phyloP scores from a whole-genome alignment of 225 moss, liverwort and hornwort genomes.

The Pleurozium schreberi region DNA sequence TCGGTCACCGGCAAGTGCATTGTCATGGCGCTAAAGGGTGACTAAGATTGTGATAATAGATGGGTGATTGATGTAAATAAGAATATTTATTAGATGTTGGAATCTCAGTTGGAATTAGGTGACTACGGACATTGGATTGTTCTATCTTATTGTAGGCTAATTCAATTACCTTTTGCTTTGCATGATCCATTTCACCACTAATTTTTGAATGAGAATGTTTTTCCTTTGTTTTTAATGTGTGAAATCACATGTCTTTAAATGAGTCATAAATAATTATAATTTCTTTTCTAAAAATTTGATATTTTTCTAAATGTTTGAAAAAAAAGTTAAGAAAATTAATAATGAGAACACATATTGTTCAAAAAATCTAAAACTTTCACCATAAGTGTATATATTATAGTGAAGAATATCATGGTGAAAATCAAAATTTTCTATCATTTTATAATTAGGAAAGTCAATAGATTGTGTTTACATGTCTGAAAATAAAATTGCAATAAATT shows the following conservation, averaged over 20 bases:
- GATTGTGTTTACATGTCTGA: accelerated
- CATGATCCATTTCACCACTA: background rate
- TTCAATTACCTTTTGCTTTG: background rate
- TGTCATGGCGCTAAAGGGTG: too few species aligned
- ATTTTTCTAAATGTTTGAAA: background rate
- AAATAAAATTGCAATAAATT: background rate
- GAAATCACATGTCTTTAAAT: background rate
- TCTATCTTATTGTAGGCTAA: too few species aligned
- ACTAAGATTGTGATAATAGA: too few species aligned
- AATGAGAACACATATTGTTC: background rate
- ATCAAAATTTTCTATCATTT: background rate
- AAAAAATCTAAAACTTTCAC: background rate
- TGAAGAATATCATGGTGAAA: background rate
- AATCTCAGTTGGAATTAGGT: too few species aligned
- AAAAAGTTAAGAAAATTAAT: background rate
- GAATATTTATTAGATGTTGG: too few species aligned
- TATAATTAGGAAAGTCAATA: background rate
- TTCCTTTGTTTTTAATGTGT: background rate
- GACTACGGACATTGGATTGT: too few species aligned
- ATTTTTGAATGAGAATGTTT: background rate
- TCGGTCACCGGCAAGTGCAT: too few species aligned
- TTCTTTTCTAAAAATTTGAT: background rate
- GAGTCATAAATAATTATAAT: background rate
- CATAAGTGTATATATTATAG: background rate
- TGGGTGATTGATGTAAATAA: too few species aligned